Conservation (phyloP, 2,329 filamentous ascomycete species). For the Colletotrichum shisoi region DNA sequence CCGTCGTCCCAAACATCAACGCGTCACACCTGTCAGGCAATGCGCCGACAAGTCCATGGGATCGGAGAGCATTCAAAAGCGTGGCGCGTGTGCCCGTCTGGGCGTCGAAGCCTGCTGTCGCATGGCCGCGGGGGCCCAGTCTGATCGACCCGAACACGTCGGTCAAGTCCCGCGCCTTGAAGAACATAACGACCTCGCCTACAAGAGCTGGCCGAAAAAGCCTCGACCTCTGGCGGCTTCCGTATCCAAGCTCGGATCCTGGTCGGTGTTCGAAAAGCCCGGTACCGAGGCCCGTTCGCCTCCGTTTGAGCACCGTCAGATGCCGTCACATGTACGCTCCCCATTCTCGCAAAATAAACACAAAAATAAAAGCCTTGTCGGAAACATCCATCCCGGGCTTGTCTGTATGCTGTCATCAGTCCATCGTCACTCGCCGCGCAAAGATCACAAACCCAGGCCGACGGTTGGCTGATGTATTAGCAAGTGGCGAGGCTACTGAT, state of each 20-base stretch:
- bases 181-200: background rate
- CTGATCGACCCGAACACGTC: slow-evolving; percentile 22
- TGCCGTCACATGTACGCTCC: no score
- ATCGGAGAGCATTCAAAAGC: background rate
- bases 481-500: slow-evolving; percentile 39
- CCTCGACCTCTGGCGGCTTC: background rate
- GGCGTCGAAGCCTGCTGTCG: background rate
- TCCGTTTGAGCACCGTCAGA: slow-evolving; percentile 1
- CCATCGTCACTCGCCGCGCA: background rate
- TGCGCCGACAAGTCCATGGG: background rate
- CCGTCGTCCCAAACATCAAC: slow-evolving; percentile 5
- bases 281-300: slow-evolving; percentile 20
- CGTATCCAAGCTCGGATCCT: no score
- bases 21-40: slow-evolving; percentile 3
- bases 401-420: background rate
- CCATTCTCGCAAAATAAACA: no score
- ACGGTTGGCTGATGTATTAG: slow-evolving; percentile 12
- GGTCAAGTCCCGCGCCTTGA: background rate
- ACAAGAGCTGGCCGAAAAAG: background rate
- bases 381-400: no score
- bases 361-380: no score
- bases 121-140: slow-evolving; percentile 16
- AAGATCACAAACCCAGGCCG: slow-evolving; percentile 15
- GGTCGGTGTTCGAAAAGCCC: background rate
- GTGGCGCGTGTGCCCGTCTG: background rate